A percentile compares a stretch with the other conserved stretches of the same genome.
phyloP scores from a whole-genome alignment of 106 monocot genomes.

The Acorus calamus region DNA sequence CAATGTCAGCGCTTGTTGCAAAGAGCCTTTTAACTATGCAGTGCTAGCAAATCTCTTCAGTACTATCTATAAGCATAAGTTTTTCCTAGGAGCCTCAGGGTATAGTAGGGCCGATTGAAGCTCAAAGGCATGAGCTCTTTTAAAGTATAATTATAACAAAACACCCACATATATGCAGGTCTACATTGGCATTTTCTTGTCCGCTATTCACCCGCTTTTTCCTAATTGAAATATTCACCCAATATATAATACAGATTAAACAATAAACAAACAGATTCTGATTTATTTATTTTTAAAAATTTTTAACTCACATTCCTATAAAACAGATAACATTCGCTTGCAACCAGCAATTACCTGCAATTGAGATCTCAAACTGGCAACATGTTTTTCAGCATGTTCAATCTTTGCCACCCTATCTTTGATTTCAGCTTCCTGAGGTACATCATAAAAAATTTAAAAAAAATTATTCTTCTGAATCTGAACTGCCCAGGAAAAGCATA shows the following conservation, averaged over 20 bases:
- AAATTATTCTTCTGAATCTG: not conserved
- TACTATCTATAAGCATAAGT: too few relatives aligned
- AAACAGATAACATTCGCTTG: not conserved
- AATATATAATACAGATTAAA: not conserved
- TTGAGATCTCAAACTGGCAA: slow-evolving; percentile 32
- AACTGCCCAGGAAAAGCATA: not conserved
- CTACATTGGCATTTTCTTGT: too few relatives aligned
- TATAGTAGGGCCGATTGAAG: too few relatives aligned
- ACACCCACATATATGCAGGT: too few relatives aligned
- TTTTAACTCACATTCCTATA: not conserved
- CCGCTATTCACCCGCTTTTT: too few relatives aligned
- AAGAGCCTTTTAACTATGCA: too few relatives aligned
- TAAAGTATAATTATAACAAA: too few relatives aligned
- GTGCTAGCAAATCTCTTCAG: too few relatives aligned
- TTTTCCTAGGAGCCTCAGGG: too few relatives aligned
- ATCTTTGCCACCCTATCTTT: slow-evolving; percentile 43
- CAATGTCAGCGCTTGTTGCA: too few relatives aligned
- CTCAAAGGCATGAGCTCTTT: too few relatives aligned
- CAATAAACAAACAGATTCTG: not conserved
- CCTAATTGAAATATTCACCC: too few relatives aligned
- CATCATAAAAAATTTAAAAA: not conserved
- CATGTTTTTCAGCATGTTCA: slow-evolving; percentile 41
- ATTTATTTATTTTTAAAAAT: not conserved
- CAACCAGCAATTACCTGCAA: slow-evolving; percentile 34
- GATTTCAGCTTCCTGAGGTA: slow-evolving; percentile 67